Evolutionary conservation across 257 asterid genomes (phyloP).

Genomic region (Gardenia jasminoides): DNA sequence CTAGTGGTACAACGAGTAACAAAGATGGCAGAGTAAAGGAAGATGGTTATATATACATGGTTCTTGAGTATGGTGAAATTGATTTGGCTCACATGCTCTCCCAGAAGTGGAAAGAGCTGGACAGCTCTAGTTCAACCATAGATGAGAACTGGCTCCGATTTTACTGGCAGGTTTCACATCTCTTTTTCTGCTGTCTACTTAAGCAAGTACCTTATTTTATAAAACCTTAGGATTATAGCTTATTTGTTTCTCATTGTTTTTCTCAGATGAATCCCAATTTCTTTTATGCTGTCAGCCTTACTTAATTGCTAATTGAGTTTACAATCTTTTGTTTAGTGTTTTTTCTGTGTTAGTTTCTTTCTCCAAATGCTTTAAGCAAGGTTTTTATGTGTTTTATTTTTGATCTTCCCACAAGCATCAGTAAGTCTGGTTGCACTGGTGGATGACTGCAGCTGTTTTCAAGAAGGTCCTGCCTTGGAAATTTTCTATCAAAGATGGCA

Average conservation of each 20-base stretch:
- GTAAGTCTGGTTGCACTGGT: neutral
- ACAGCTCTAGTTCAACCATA: constrained; percentile 49
- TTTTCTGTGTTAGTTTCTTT: neutral
- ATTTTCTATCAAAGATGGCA: neutral
- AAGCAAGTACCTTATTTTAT: neutral
- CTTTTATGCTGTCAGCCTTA: neutral
- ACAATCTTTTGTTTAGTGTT: neutral
- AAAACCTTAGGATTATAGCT: neutral
- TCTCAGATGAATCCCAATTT: neutral
- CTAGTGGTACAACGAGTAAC: constrained; percentile 72
- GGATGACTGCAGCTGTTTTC: neutral
- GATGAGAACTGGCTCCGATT: constrained; percentile 98
- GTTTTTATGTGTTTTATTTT: neutral
- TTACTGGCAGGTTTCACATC: constrained; percentile 83
- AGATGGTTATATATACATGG: constrained; percentile 89
- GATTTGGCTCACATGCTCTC: constrained; percentile 99
- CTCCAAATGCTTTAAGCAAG: neutral
- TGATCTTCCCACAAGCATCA: neutral
- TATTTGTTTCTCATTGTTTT: neutral
- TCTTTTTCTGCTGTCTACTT: constrained; percentile 14
- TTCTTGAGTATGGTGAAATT: constrained; percentile 96
- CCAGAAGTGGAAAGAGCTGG: constrained; percentile 88
- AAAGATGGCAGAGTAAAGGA: constrained; percentile 82
- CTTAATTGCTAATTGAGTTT: neutral
- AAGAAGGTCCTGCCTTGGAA: neutral